phyloP scores from a whole-genome alignment of 2,329 filamentous ascomycete species.

The Lachnellula arida region DNA sequence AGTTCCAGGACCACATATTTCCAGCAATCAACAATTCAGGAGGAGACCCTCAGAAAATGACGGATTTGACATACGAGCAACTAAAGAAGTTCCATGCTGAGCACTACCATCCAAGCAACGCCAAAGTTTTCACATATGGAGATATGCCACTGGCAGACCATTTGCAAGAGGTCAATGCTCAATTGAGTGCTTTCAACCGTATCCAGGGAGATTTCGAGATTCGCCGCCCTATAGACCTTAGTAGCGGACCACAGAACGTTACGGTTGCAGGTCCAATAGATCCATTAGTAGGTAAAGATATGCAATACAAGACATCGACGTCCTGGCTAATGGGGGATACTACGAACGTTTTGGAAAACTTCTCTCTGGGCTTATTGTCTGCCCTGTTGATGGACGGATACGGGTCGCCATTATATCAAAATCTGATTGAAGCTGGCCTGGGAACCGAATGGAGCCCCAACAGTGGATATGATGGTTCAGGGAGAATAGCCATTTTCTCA shows the following conservation, averaged over 20 bases:
- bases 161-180: constrained; percentile 69
- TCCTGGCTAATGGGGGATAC: constrained; percentile 90
- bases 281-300: constrained; percentile 76
- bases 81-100: constrained; percentile 82
- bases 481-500: constrained; percentile 76
- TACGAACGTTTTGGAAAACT: constrained; percentile 78
- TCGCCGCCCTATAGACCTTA: constrained; percentile 70
- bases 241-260: constrained; percentile 60
- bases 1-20: constrained; percentile 91
- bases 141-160: constrained; percentile 84
- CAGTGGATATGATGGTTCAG: constrained; percentile 80
- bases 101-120: constrained; percentile 97
- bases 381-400: constrained; percentile 89
- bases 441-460: constrained; percentile 95
- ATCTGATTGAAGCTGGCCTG: constrained; percentile 81
- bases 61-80: constrained; percentile 87
- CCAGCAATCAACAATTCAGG: constrained; percentile 95
- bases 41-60: constrained; percentile 93
- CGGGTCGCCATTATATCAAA: constrained; percentile 86
- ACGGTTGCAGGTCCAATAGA: constrained; percentile 78
- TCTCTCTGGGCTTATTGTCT: constrained; percentile 76
- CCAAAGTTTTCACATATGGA: constrained; percentile 92
- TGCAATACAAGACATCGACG: constrained; percentile 89
- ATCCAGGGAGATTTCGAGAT: constrained; percentile 67
- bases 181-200: constrained; percentile 68